A percentile compares a stretch with the other conserved stretches of the same genome.
phyloP scores from a whole-genome alignment of 306 rosid species.

The Cicer chorassanicum region DNA sequence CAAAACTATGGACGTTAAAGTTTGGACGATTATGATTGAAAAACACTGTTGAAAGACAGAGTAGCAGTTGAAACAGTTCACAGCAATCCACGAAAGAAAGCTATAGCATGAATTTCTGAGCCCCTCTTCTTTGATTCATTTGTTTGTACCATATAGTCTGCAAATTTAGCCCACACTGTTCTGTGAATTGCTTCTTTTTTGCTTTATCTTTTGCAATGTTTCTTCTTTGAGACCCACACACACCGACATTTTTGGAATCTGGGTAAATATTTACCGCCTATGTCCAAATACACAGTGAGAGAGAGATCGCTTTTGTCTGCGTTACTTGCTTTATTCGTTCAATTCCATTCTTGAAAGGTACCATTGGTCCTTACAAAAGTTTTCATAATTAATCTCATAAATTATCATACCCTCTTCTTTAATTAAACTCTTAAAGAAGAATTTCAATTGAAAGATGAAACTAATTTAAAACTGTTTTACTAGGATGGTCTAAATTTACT shows the following conservation, averaged over 20 bases:
- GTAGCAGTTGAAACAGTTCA: conserved; percentile 30
- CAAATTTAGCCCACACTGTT: conserved; percentile 48
- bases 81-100: conserved; percentile 45
- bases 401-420: conserved; percentile 48
- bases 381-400: conserved; percentile 32
- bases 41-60: conserved; percentile 29
- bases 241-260: conserved; percentile 55
- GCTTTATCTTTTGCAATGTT: conserved; percentile 45
- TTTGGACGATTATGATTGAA: neutral
- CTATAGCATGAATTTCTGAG: conserved; percentile 65
- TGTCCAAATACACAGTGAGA: conserved; percentile 51
- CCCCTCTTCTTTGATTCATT: conserved; percentile 42
- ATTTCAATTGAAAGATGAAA: no score
- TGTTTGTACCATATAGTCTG: conserved; percentile 50
- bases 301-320: conserved; percentile 49
- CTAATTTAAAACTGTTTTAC: no score
- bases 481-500: no score
- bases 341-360: conserved; percentile 38
- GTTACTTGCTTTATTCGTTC: conserved; percentile 65
- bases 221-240: conserved; percentile 51
- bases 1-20: neutral
- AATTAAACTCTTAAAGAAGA: neutral
- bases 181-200: conserved; percentile 38
- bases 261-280: conserved; percentile 51
- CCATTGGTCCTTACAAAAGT: conserved; percentile 68